A percentile compares a stretch with the other conserved stretches of the same genome.
These are phyloP conservation scores for Erythrobasidium yunnanense DNA, from an alignment of 768 basidiomycete species.

Conservation along the genomic window DNA sequence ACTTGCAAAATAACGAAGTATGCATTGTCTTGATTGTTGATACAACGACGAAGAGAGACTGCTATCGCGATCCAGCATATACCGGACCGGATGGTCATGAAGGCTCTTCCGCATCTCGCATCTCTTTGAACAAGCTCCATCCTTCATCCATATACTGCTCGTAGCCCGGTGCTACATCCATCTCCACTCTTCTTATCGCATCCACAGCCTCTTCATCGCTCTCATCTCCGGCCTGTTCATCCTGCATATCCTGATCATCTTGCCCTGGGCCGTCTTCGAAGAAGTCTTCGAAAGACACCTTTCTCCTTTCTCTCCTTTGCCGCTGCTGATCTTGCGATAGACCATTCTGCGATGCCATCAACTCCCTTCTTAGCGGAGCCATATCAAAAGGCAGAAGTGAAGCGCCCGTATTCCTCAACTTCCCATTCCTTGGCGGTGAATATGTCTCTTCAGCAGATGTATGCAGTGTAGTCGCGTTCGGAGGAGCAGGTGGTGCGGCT, in stretches of 20 bases:
- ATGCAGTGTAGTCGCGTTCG: not conserved
- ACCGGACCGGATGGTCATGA: not conserved
- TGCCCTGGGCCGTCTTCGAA: no score
- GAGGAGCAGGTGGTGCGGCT: not conserved
- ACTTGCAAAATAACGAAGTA: no score
- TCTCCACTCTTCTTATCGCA: not conserved
- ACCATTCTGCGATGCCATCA: not conserved
- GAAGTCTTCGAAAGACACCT: no score
- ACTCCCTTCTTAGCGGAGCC: not conserved
- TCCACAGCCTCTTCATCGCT: not conserved
- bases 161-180: constrained; percentile 18
- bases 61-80: not conserved
- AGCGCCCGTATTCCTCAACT: not conserved
- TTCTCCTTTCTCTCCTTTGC: no score
- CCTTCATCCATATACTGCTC: not conserved
- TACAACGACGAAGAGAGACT: not conserved
- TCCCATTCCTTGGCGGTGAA: not conserved
- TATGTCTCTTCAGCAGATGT: not conserved
- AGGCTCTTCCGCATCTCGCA: constrained; percentile 10
- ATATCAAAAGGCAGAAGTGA: not conserved
- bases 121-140: constrained; percentile 4
- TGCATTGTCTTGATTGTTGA: not conserved
- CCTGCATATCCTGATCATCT: no score
- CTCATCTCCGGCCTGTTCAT: not conserved
- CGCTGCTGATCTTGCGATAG: not conserved